Base-by-base conservation (phyloP, 768 basidiomycete species). In the Leccinum variicolor region DNA sequence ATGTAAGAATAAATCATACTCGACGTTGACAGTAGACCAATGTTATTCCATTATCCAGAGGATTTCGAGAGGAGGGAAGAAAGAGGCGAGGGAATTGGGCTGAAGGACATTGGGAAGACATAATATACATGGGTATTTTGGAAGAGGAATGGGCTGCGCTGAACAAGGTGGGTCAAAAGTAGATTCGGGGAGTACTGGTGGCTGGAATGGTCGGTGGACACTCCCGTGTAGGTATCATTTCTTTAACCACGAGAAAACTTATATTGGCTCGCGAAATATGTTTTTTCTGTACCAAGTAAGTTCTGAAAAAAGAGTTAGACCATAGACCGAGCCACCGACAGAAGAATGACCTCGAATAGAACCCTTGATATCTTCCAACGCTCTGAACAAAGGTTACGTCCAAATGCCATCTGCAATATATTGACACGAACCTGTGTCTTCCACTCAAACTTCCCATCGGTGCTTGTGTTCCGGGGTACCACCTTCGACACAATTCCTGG, bases 271-370 rank as follows among this genome's bases (percentile, higher is more conserved):
- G 13, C 67, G 66, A 67, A 95, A 95, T 54, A 94, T 79, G 64
- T 87, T 85, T 50, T 84, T 73, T 57, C 87, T 81, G 64, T 94
- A 95, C 84, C 86, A 93, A 61, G 84, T 71, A 45, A 95, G 77
- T 67, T 95, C 91, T 92, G 64, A 25, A 48, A 28, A 17, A 21
- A 36, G 23, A 17, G 19, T 66, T 29, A 55, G 57, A 13, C 8
- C 51, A 55, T 39, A 10, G 28, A 47, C 33, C 49, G n/a, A 19
- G 17, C 54, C 8, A 53, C 17, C 41, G 9, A 29, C 6, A 15
- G 36, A 19, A 25, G 2, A 31, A 29, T 67, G 28, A 87, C 92
- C 94, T 73, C 73, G 68, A 50, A 96, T 92, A 6, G 90, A 92
- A 29, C 81, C 79, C 43, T 75, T 76, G 57, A 95, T 94, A 64